A percentile compares a stretch with the other conserved stretches of the same genome.
Conservation (phyloP, 2,329 filamentous ascomycete genomes). For the Escovopsis sp. region DNA sequence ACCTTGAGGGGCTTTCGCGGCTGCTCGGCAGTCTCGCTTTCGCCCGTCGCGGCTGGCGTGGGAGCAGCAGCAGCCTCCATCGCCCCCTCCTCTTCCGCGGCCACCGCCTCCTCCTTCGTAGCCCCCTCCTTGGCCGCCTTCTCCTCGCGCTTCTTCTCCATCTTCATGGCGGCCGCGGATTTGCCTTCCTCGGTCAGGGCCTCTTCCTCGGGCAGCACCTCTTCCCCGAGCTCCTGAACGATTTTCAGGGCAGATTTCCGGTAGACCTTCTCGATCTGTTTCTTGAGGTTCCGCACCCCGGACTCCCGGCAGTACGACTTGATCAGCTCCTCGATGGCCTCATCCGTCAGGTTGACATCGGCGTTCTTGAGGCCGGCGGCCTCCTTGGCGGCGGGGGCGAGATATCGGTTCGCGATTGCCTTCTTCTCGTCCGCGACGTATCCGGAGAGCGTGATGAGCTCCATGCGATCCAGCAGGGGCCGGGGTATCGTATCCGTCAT, state of each 20-base stretch:
- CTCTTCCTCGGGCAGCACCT: slow-evolving; percentile 62
- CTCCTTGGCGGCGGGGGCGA: slow-evolving; percentile 88
- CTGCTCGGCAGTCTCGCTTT: slow-evolving; percentile 35
- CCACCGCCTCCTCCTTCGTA: slow-evolving; percentile 39
- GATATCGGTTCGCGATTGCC: slow-evolving; percentile 87
- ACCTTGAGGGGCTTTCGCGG: slow-evolving; percentile 69
- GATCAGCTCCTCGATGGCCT: slow-evolving; percentile 90
- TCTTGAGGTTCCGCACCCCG: slow-evolving; percentile 93
- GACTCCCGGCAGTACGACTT: slow-evolving; percentile 97
- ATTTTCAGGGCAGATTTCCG: slow-evolving; percentile 95
- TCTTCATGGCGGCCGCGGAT: slow-evolving; percentile 34
- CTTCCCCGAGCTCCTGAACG: slow-evolving; percentile 82
- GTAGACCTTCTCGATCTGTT: slow-evolving; percentile 98
- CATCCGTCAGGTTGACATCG: slow-evolving; percentile 71
- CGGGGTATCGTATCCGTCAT: slow-evolving; percentile 97
- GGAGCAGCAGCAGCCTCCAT: slow-evolving; percentile 9
- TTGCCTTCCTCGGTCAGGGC: slow-evolving; percentile 79
- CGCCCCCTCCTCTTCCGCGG: slow-evolving; percentile 11
- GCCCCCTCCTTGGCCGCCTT: slow-evolving; percentile 53
- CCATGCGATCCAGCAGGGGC: slow-evolving; percentile 90
- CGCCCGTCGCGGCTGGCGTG: slow-evolving; percentile 14
- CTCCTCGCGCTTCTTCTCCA: too few species aligned
- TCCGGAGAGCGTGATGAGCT: slow-evolving; percentile 87
- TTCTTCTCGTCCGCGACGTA: slow-evolving; percentile 98
- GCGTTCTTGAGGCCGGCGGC: slow-evolving; percentile 80